Evolutionary conservation across 2,329 filamentous ascomycete genomes (phyloP), one percentile per base, ranked within the genome.

Genomic region (Fusarium sp.): DNA sequence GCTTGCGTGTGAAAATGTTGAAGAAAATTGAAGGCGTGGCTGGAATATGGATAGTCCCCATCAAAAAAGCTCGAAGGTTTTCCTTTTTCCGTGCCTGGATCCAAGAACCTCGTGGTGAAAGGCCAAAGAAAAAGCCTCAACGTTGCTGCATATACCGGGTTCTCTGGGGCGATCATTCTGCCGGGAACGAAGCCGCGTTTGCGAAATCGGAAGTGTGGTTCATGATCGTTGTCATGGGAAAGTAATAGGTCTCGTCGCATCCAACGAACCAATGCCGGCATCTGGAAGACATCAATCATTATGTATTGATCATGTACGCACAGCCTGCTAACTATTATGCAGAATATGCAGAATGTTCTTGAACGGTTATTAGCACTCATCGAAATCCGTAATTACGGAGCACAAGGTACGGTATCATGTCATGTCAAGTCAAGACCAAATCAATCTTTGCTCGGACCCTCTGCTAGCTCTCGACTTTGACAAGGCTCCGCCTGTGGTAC

Each of bases 401-500:
- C 35, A 38, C 46, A 63, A 57, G 35, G 21, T 35, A 43, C 26
- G 37, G 20, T 38, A 50, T 15, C 42, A 33, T 33, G 31, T 47
- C 33, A 46, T 49, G 31, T 43, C 55, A 52, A 53, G 44, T 53
- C 47, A 42, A 62, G 42, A 38, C 37, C 50, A 39, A 31, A 26
- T 26, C 37, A 66, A 37, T 38, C 41, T 67, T 68, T 63, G 67
- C 67, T 69, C 67, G 66, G 67, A 63, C 66, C 66, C 62, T 70
- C 56, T 56, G 23, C 52, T 57, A 48, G 39, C 28, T 41, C 46
- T 56, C 38, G 42, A 53, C 50, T 41, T 48, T 59, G 47, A 24
- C 57, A 54, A 49, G 62, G 37, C 41, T 67, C 66, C 66, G 48
- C 62, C 47, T 38, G 57, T 60, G 43, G 57, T 69, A 58, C 57